Evolutionary conservation across 75 land plant genomes (phyloP).

Genomic region (Cunninghamia lanceolata): DNA sequence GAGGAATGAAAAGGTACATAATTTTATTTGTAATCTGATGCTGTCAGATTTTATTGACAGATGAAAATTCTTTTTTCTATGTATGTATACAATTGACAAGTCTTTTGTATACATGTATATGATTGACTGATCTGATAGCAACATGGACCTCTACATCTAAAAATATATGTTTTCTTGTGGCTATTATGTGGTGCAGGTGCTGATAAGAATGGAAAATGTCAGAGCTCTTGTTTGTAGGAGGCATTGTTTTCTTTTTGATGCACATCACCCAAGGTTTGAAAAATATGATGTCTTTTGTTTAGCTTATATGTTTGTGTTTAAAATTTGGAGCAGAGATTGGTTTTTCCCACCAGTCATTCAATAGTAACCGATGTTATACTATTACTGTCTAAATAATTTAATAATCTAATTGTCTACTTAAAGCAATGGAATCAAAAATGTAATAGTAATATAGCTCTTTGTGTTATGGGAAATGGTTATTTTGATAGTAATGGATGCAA

Average conservation of each 20-base stretch:
- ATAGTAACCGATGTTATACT: neutral
- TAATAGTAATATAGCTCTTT: neutral
- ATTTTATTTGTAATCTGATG: neutral
- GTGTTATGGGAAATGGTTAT: too few species aligned
- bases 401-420: neutral
- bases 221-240: slow-evolving; percentile 39
- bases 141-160: neutral
- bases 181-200: slow-evolving; percentile 17
- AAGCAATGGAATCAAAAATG: neutral
- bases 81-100: neutral
- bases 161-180: neutral
- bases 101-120: neutral
- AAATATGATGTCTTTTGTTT: slow-evolving; percentile 2
- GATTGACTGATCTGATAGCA: neutral
- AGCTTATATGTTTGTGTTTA: neutral
- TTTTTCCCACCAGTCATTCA: neutral
- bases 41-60: neutral
- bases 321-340: neutral
- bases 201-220: slow-evolving; percentile 56
- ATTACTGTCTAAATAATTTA: neutral
- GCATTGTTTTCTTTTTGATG: slow-evolving; percentile 46
- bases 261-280: slow-evolving; percentile 34
- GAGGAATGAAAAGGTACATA: slow-evolving; percentile 40
- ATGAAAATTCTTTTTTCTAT: neutral
- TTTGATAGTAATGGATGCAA: too few species aligned